phyloP scores from a whole-genome alignment of 2,329 filamentous ascomycete species.

The Aspergillus neoniger region DNA sequence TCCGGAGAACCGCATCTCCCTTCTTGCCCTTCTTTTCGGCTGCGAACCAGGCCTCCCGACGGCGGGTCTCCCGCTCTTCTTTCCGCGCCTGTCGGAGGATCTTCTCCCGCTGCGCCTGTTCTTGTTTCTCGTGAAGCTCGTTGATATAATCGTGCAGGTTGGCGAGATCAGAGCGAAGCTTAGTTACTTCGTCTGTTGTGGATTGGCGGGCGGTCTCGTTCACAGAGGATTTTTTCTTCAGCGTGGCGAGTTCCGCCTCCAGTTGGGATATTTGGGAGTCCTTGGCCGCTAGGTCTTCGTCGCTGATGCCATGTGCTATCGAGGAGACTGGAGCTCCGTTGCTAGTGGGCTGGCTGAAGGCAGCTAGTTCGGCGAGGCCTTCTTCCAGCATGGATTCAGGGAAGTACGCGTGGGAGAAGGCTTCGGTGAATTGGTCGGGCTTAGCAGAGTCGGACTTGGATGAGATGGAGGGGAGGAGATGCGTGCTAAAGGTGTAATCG shows the following conservation, averaged over 20 bases:
- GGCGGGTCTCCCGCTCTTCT: conserved; percentile 43
- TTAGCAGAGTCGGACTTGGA: conserved; percentile 2
- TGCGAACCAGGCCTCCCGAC: conserved; percentile 47
- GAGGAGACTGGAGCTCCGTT: conserved; percentile 22
- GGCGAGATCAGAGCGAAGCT: conserved; percentile 39
- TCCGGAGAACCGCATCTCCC: conserved; percentile 41
- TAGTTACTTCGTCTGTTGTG: conserved; percentile 38
- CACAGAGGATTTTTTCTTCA: conserved; percentile 40
- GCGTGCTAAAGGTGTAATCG: conserved; percentile 46
- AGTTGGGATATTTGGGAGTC: conserved; percentile 35
- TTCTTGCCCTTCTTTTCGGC: conserved; percentile 48
- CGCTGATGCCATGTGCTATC: conserved; percentile 9
- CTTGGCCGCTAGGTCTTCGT: conserved; percentile 26
- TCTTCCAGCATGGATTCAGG: conserved; percentile 43
- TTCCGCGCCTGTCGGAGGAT: conserved; percentile 39
- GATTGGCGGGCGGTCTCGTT: conserved; percentile 41
- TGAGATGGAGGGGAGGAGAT: conserved; percentile 32
- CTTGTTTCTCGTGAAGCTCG: conserved; percentile 43
- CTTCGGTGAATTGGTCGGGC: conserved; percentile 36
- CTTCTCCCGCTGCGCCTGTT: conserved; percentile 34
- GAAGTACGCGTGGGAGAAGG: conserved; percentile 43
- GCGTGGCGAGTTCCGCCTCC: conserved; percentile 41
- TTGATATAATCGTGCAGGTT: conserved; percentile 41
- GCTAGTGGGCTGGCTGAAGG: conserved; percentile 29
- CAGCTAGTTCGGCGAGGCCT: conserved; percentile 41